Evolutionary conservation across 805 yeast species (phyloP), one percentile per base, ranked within the genome.

Genomic region (Komagataella mondaviorum): DNA sequence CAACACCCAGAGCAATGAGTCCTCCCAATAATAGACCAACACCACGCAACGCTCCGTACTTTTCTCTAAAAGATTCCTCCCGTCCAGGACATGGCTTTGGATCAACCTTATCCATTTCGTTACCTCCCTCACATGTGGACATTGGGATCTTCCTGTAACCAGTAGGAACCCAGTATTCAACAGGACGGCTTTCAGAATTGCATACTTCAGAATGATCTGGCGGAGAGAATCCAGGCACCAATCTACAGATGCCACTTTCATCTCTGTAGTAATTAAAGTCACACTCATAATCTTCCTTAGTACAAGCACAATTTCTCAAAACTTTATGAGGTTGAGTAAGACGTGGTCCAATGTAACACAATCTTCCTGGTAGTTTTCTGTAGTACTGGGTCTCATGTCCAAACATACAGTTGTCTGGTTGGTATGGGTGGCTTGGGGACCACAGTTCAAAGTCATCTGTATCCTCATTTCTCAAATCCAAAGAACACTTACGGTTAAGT

Each of bases 231-330:
- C 96, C 96, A 14, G 76, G 73, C 16, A 87, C 86, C 47, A 88
- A 75, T 60, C 76, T 78, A 69, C 97, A 90, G 12, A 85, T 80
- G 24, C 91, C 91, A 58, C 84, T 91, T 0, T 59, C 54, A 53
- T 81, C 85, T 51, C 83, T 74, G 55, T 65, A 73, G 63, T 75
- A 88, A 65, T 88, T 88, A 71, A 79, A 85, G 63, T 90, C 97
- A 75, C 98, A 90, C 64, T 90, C 98, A 60, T 69, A 91, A 60
- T 89, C 98, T 53, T 77, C 76, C 63, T 93, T 76, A 0, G 90
- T 74, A 69, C 98, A 90, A 1, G 84, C 65, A 69, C 98, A 90
- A 63, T 85, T 82, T 55, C 78, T 71, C 6, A 75, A 63, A 2
- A 77, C 72, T 57, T 72, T 72, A 60, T 71, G 76, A 5, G 88